A percentile compares a stretch with the other conserved stretches of the same genome.
Evolutionary conservation across 768 basidiomycete genomes (phyloP).

Genomic region (Clavaria fumosa): DNA sequence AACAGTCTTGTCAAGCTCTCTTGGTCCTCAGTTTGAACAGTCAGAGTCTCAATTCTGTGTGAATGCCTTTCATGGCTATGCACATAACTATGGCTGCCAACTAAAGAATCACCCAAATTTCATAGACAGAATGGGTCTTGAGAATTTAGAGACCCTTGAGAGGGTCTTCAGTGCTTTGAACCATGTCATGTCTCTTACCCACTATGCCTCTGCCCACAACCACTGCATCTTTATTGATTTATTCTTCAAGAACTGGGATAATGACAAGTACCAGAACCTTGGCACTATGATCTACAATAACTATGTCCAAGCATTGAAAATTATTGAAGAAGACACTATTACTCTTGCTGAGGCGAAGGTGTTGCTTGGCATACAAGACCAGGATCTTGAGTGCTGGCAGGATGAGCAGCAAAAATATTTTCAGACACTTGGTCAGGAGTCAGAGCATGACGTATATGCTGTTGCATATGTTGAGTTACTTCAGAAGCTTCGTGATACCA

Average conservation of each 20-base stretch:
- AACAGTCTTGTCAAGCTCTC: conserved; percentile 11
- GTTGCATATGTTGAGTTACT: conserved; percentile 5
- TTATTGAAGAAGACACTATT: conserved; percentile 7
- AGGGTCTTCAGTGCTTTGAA: conserved; percentile 21
- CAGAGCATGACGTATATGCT: conserved; percentile 5
- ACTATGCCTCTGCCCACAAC: conserved; percentile 17
- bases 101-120: conserved; percentile 17
- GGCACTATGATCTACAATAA: conserved; percentile 13
- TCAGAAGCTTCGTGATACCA: conserved; percentile 6
- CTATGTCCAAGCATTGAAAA: conserved; percentile 13
- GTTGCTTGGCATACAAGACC: conserved; percentile 1
- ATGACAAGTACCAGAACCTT: conserved; percentile 20
- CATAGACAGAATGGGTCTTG: conserved; percentile 19
- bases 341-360: conserved; percentile 4
- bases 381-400: conserved; percentile 3
- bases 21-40: too few species aligned
- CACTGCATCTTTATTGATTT: conserved; percentile 17
- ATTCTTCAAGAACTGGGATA: conserved; percentile 21
- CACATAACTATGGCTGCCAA: conserved; percentile 22
- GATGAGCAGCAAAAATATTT: conserved; percentile 3
- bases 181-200: conserved; percentile 13
- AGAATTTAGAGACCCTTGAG: conserved; percentile 22
- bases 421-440: conserved; percentile 5
- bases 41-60: conserved; percentile 8
- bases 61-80: conserved; percentile 22